These are phyloP conservation scores for Pyrus betulifolia DNA, from an alignment of 306 rosid species.

Conservation along the genomic window DNA sequence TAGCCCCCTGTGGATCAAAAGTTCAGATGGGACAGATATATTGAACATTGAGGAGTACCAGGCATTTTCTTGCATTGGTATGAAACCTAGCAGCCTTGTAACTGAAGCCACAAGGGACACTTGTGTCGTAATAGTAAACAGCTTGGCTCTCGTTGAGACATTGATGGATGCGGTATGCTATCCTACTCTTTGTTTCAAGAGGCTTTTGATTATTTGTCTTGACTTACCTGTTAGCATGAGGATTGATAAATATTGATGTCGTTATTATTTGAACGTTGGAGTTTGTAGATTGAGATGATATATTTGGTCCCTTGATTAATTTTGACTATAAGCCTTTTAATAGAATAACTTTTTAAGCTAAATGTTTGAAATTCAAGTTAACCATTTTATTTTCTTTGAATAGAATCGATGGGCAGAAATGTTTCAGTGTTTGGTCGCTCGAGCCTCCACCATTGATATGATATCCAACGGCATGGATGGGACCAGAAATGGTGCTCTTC, in stretches of 20 bases:
- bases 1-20: slow-evolving; percentile 62
- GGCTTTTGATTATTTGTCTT: background rate
- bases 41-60: slow-evolving; percentile 65
- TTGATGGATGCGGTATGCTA: slow-evolving; percentile 61
- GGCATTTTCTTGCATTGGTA: slow-evolving; percentile 31
- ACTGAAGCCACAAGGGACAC: slow-evolving; percentile 59
- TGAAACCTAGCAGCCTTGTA: slow-evolving; percentile 37
- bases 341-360: background rate
- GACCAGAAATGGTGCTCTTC: slow-evolving; percentile 56
- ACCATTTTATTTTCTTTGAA: slow-evolving; percentile 10
- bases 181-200: slow-evolving; percentile 5
- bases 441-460: slow-evolving; percentile 44
- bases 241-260: background rate
- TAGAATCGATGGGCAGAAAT: slow-evolving; percentile 78
- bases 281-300: background rate
- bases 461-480: slow-evolving; percentile 50
- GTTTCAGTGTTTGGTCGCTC: slow-evolving; percentile 62
- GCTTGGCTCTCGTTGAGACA: slow-evolving; percentile 51
- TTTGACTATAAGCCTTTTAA: background rate
- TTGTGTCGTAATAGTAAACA: slow-evolving; percentile 38
- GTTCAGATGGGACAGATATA: slow-evolving; percentile 39
- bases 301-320: background rate
- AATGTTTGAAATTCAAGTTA: background rate
- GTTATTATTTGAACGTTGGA: background rate
- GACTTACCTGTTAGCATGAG: background rate